Percentiles rank a stretch among this genome's conserved stretches.
Conservation (phyloP, 106 monocot genomes). For the Acorus gramineus region DNA sequence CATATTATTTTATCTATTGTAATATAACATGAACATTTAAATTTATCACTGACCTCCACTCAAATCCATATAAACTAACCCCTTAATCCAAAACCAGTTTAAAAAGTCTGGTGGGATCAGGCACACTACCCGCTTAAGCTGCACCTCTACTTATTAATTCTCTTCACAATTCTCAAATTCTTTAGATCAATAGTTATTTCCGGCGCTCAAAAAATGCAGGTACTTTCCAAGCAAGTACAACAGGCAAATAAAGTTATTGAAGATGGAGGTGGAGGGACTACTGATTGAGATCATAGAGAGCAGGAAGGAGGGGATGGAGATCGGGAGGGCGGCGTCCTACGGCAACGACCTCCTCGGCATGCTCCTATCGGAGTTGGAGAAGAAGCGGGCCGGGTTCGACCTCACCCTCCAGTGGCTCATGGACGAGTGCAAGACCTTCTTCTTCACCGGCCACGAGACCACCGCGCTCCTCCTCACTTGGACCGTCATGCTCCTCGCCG, state of each 20-base stretch:
- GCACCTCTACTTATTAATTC: neutral
- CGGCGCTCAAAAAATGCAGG: conserved; percentile 18
- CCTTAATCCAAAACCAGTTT: too few relatives aligned
- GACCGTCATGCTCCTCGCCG: conserved; percentile 92
- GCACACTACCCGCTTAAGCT: conserved; percentile 9
- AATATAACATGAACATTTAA: too few relatives aligned
- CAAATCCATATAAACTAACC: too few relatives aligned
- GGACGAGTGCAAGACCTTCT: conserved; percentile 96
- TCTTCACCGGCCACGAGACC: conserved; percentile 94
- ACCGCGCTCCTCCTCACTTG: conserved; percentile 80
- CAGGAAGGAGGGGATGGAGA: conserved; percentile 46
- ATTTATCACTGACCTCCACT: too few relatives aligned
- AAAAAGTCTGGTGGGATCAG: too few relatives aligned
- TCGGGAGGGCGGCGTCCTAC: conserved; percentile 51
- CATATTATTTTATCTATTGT: too few relatives aligned
- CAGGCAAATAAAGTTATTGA: conserved; percentile 57
- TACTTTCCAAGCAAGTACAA: conserved; percentile 84
- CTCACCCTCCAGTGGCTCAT: conserved; percentile 53
- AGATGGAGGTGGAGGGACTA: conserved; percentile 48
- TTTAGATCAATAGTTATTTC: too few relatives aligned
- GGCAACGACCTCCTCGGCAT: conserved; percentile 65
- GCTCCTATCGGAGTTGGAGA: conserved; percentile 44
- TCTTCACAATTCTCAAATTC: neutral
- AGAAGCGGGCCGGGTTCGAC: conserved; percentile 34
- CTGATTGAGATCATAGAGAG: conserved; percentile 68